A percentile compares a stretch with the other conserved stretches of the same genome.
phyloP scores from a whole-genome alignment of 129 eudicot genomes.

The Apium graveolens region DNA sequence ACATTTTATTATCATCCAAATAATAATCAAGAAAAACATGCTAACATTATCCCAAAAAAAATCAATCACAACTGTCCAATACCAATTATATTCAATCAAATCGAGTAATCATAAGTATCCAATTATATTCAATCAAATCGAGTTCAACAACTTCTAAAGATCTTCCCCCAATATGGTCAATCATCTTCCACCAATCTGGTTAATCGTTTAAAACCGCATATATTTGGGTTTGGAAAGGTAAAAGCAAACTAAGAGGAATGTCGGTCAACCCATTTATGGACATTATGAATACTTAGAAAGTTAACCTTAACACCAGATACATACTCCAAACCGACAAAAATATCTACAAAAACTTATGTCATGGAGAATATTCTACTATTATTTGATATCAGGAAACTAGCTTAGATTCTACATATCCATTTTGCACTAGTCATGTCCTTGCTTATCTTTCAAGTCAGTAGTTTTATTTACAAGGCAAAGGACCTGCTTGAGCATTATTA shows the following conservation, averaged over 20 bases:
- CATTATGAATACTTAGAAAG: background rate
- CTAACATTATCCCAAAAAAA: no score
- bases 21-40: no score
- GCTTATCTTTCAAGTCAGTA: background rate
- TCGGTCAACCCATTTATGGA: background rate
- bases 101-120: background rate
- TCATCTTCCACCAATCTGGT: conserved; percentile 51
- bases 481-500: background rate
- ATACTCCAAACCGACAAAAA: background rate
- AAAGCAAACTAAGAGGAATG: background rate
- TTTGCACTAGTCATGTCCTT: background rate
- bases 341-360: background rate
- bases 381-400: background rate
- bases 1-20: background rate
- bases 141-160: background rate
- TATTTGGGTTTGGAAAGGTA: background rate
- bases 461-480: background rate
- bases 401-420: background rate
- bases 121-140: background rate
- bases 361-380: background rate
- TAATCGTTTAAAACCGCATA: conserved; percentile 11
- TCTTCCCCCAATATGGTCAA: no score
- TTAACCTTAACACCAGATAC: background rate
- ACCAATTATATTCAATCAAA: no score
- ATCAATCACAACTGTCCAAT: no score